Conservation (phyloP, 1,284 basidiomycete species). For the Uromyces viciae-fabae region DNA sequence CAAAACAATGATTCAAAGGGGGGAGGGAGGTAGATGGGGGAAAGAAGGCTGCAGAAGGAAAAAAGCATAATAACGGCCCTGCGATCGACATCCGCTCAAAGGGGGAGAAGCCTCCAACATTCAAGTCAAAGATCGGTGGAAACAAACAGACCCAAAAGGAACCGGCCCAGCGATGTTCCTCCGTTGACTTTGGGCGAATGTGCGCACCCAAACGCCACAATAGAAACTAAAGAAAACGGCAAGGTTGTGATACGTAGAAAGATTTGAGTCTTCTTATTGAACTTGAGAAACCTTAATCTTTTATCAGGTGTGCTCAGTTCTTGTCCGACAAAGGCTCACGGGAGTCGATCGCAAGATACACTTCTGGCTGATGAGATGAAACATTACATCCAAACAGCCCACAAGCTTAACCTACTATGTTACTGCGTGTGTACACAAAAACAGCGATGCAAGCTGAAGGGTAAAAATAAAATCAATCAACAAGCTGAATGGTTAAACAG, state of each 20-base stretch:
- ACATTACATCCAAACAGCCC: not conserved
- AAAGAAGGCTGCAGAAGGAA: constrained; percentile 42
- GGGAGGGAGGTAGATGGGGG: constrained; percentile 39
- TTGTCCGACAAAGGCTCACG: not conserved
- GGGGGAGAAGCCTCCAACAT: constrained; percentile 9
- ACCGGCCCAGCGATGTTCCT: constrained; percentile 21
- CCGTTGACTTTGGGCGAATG: constrained; percentile 7
- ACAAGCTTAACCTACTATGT: not conserved
- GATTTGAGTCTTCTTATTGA: not conserved
- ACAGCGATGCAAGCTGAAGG: constrained; percentile 2
- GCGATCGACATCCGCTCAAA: constrained; percentile 23
- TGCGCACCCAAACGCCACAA: constrained; percentile 28
- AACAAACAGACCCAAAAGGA: constrained; percentile 33
- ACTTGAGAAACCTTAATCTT: constrained; percentile 20
- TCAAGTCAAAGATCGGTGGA: constrained; percentile 16
- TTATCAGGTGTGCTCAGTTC: constrained; percentile 5
- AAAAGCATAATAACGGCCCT: constrained; percentile 35
- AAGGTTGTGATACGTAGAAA: not conserved
- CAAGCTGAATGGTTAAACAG: constrained; percentile 1
- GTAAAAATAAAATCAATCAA: not conserved
- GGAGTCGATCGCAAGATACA: not conserved
- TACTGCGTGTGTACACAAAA: not conserved
- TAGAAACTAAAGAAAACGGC: constrained; percentile 13
- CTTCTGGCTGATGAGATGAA: constrained; percentile 23
- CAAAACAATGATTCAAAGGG: constrained; percentile 8